These are phyloP conservation scores for Podaxis sp. DNA, from an alignment of 768 basidiomycete genomes.

Conservation along the genomic window DNA sequence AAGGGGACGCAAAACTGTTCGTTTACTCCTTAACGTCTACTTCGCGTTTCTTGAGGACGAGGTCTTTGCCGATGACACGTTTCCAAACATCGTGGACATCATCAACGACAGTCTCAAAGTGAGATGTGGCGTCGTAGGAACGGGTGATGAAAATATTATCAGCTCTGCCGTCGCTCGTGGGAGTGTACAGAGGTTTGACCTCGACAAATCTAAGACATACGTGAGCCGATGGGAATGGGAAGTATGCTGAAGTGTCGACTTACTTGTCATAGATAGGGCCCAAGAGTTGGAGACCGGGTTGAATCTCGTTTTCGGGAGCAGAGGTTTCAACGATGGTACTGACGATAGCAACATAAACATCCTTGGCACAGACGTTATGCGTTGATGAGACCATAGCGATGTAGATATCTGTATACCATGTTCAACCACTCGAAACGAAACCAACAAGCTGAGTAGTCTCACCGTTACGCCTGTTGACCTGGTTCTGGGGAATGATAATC, in stretches of 20 bases:
- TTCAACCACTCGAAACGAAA: not conserved
- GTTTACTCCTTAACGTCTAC: constrained; percentile 55
- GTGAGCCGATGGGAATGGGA: constrained; percentile 14
- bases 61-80: constrained; percentile 72
- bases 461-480: constrained; percentile 93
- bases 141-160: constrained; percentile 98
- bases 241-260: constrained; percentile 24
- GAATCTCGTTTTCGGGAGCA: constrained; percentile 88
- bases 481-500: constrained; percentile 99
- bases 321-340: constrained; percentile 97
- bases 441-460: constrained; percentile 26
- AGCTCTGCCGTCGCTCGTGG: constrained; percentile 73
- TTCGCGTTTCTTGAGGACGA: constrained; percentile 89
- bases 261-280: constrained; percentile 95
- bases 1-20: not conserved
- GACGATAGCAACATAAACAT: constrained; percentile 94
- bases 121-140: constrained; percentile 97
- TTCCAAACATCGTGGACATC: constrained; percentile 97
- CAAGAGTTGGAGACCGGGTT: constrained; percentile 88
- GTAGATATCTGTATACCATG: constrained; percentile 78
- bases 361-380: constrained; percentile 96
- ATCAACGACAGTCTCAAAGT: constrained; percentile 98
- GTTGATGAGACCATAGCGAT: constrained; percentile 96
- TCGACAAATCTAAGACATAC: constrained; percentile 72
- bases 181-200: constrained; percentile 85